Evolutionary conservation across 228 moss, liverwort and hornwort genomes (phyloP), one percentile per base, ranked within the genome.

Genomic region (Sphagnum fallax): DNA sequence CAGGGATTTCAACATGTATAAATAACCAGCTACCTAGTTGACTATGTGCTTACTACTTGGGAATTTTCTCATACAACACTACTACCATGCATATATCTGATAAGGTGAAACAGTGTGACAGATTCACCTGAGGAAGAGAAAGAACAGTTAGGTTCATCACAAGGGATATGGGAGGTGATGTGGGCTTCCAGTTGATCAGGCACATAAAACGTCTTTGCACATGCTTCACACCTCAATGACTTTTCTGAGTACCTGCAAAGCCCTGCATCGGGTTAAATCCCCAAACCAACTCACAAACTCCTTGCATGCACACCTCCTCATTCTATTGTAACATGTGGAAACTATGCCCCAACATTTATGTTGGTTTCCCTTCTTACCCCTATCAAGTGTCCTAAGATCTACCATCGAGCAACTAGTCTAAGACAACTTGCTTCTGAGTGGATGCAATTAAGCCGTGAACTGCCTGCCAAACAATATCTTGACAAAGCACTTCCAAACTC

Each of bases 81-180:
- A 2, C 2, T 32, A 32, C 32, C 32, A 32, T 32, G 32, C 32
- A 32, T 32, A 32, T 32, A 2, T 32, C 32, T 32, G 32, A 32
- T 32, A 32, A 32, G 32, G 32, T 32, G 32, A 32, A 32, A 32
- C 32, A 32, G 32, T 32, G 3, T 32, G 32, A 32, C 5, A 71
- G 2, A 60, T 88, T 81, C 71, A 97, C 97, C 91, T 74, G 98
- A 98, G 49, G 98, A 93, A 70, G 90, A 92, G 77, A 98, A 98
- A 1, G 88, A 84, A 75, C 98, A 98, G n/a, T 92, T 89, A 60
- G 67, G 69, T 72, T 85, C 98, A 67, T 98, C 98, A 70, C 98
- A 98, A 62, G 65, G 79, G 16, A 94, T 77, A 73, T 98, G 98
- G 49, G 98, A 92, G 61, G 81, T 87, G 75, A 86, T 86, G 63